Evolutionary conservation across 1,284 basidiomycete species (phyloP), one percentile per base, ranked within the genome.

Genomic region (Pyrrhoderma noxium): DNA sequence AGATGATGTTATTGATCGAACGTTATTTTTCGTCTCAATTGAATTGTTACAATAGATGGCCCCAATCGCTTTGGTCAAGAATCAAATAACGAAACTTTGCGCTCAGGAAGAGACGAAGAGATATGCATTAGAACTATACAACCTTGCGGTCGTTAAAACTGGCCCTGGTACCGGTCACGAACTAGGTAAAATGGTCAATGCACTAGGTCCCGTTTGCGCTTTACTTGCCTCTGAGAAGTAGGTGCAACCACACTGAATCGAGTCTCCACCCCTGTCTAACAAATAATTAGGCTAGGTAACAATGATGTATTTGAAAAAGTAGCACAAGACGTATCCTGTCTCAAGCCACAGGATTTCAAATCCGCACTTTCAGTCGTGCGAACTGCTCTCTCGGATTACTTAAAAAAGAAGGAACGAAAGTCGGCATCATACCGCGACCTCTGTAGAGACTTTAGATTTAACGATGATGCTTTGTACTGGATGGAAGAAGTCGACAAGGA

Each of bases 171-270:
- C 68, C 8, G 68, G 68, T 4, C 64, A 66, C 38, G 63, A 65
- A 25, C 55, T 69, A 3, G 62, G 66, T 9, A 52, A 61, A 23
- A 64, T 57, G 2, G 51, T 58, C 19, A 55, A 55, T 11, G 68
- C 64, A 7, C 49, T 70, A n/a, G 62, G 64, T 7, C 65, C 67
- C 9, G 64, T 69, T 40, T 69, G 67, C 56, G 66, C 68, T 35
- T 67, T 63, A 52, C 50, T 70, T 35, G 67, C 67, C 7, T 67
- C 67, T 3, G 57, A 64, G 57, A 56, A 61, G 68, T 69, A 47
- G 42, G 64, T 56, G 1, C 47, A 5, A 23, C 13, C 14, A 25
- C 16, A 13, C 31, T 9, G 18, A 34, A 34, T 46, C 45, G 5
- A 31, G 27, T 11, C 19, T 21, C 8, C 5, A 47, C 25, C 51